These are phyloP conservation scores for Solanum etuberosum DNA, from an alignment of 257 asterid genomes.

Conservation along the genomic window DNA sequence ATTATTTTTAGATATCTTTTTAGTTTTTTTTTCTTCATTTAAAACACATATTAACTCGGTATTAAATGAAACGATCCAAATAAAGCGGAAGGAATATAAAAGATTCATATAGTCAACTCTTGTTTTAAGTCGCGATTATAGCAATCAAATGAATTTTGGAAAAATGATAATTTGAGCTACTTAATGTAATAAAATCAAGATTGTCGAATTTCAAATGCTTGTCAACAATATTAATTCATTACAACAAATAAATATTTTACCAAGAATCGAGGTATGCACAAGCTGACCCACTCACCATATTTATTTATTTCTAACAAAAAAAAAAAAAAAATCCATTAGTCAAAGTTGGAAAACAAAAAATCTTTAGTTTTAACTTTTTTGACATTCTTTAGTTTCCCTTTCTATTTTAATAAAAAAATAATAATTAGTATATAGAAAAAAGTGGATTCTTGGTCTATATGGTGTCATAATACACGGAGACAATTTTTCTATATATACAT, in stretches of 20 bases:
- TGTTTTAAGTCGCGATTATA: too few relatives aligned
- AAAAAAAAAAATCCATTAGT: not conserved
- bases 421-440: not conserved
- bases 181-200: too few relatives aligned
- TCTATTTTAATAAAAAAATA: not conserved
- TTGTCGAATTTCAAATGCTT: too few relatives aligned
- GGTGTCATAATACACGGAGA: not conserved
- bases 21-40: not conserved
- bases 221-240: not conserved
- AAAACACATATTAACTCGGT: not conserved
- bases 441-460: conserved; percentile 21
- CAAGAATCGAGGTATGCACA: not conserved
- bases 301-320: not conserved
- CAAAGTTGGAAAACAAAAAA: not conserved
- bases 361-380: not conserved
- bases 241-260: not conserved
- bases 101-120: not conserved
- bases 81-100: not conserved
- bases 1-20: not conserved
- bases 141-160: not conserved
- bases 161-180: not conserved
- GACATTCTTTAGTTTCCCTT: not conserved
- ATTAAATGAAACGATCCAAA: not conserved
- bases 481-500: not conserved
- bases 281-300: not conserved